Conservation (phyloP, 768 basidiomycete species). For the Agaricus sinodeliciosus region DNA sequence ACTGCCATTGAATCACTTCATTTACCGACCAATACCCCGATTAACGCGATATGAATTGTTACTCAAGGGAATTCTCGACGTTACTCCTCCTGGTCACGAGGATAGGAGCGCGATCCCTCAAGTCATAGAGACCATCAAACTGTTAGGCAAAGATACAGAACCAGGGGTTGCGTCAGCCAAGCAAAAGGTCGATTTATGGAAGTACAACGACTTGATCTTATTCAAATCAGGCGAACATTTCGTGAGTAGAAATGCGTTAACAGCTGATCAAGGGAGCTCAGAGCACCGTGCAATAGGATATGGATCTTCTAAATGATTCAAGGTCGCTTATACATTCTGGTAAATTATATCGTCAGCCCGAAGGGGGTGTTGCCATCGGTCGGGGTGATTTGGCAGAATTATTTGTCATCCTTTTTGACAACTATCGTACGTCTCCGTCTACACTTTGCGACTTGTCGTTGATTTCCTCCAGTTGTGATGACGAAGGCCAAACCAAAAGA, state of each 20-base stretch:
- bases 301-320: constrained; percentile 82
- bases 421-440: constrained; percentile 63
- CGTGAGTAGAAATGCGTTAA: constrained; percentile 23
- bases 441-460: constrained; percentile 11
- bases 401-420: constrained; percentile 88
- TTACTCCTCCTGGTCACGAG: constrained; percentile 66
- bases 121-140: constrained; percentile 84
- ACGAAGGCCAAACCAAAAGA: constrained; percentile 82
- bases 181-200: constrained; percentile 87
- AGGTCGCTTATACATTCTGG: constrained; percentile 81
- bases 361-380: constrained; percentile 79
- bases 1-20: constrained; percentile 87
- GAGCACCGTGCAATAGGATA: constrained; percentile 40
- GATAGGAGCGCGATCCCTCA: constrained; percentile 78
- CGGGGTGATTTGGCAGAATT: constrained; percentile 90
- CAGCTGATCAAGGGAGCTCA: not conserved
- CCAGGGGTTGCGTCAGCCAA: constrained; percentile 81
- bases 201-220: constrained; percentile 67
- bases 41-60: constrained; percentile 83
- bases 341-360: constrained; percentile 80
- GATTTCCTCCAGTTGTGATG: constrained; percentile 63
- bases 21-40: constrained; percentile 86
- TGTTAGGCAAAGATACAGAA: constrained; percentile 81
- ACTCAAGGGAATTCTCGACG: constrained; percentile 73
- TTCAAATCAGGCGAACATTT: constrained; percentile 75